Conservation (phyloP, 441 rosid species). For the Euphorbia schlechtendalii region DNA sequence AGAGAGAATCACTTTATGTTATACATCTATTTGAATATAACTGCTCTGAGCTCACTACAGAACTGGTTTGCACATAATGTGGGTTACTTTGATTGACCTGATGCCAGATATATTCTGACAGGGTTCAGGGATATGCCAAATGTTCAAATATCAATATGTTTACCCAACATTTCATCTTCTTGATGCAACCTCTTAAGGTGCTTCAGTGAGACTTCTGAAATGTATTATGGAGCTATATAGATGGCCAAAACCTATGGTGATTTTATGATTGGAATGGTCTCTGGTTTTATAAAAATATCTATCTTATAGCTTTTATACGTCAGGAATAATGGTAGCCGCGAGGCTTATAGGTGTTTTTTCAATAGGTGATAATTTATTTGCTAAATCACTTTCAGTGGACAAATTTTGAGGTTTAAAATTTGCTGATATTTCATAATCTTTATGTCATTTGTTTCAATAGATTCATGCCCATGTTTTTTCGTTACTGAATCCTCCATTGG, state of each 20-base stretch:
- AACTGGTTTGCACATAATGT: background rate
- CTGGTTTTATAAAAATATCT: background rate
- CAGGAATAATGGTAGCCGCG: background rate
- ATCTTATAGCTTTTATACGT: background rate
- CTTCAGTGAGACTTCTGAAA: too few species aligned
- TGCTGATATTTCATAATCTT: background rate
- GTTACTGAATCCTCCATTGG: background rate
- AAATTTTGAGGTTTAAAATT: background rate
- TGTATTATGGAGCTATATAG: too few species aligned
- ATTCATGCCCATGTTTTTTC: background rate
- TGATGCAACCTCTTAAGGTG: background rate
- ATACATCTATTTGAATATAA: background rate
- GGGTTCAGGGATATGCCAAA: background rate
- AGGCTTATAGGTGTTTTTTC: background rate
- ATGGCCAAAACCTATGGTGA: background rate
- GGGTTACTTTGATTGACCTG: background rate
- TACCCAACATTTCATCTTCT: background rate
- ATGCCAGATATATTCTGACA: background rate
- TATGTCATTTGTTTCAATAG: background rate
- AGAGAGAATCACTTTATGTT: background rate
- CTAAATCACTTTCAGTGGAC: background rate
- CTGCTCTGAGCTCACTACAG: background rate
- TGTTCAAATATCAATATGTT: conserved; percentile 1
- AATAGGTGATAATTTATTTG: background rate
- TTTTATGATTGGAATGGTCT: background rate